These are phyloP conservation scores for Cyberlindnera bimundalis DNA, from an alignment of 805 yeast species.

Conservation along the genomic window DNA sequence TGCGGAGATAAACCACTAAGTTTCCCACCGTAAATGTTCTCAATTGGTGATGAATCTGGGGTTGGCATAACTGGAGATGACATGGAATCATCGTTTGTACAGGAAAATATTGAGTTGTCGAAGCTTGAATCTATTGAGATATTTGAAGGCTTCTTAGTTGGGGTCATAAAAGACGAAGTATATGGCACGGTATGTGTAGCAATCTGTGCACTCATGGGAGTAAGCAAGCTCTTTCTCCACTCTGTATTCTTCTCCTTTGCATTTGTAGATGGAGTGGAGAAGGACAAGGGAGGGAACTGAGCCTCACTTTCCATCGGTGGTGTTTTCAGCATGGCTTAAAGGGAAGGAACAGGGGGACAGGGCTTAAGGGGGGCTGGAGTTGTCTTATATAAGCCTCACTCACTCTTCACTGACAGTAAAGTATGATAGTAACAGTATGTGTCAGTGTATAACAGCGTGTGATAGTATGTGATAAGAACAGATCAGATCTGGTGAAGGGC, in stretches of 20 bases:
- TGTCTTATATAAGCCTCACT: no score
- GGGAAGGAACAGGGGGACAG: neutral
- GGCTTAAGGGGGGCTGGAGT: neutral
- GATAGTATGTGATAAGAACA: no score
- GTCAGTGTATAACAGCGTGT: no score
- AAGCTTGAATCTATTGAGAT: slow-evolving; percentile 1
- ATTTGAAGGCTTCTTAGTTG: neutral
- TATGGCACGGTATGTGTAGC: neutral
- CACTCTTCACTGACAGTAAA: no score
- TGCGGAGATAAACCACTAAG: slow-evolving; percentile 3
- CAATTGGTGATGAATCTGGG: slow-evolving; percentile 4
- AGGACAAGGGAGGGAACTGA: neutral
- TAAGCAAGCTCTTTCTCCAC: slow-evolving; percentile 1
- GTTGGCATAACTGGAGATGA: slow-evolving; percentile 1
- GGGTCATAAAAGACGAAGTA: neutral
- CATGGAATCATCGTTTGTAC: neutral
- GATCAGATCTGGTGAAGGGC: no score
- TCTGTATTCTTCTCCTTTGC: neutral
- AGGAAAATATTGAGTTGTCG: slow-evolving; percentile 1
- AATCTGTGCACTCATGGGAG: neutral
- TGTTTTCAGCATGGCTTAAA: slow-evolving; percentile 9
- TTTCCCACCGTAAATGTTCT: neutral
- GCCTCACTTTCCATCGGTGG: slow-evolving; percentile 9
- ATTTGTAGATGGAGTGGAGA: neutral
- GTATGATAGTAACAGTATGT: no score